phyloP scores from a whole-genome alignment of 345 rosid species.

The Mangifera indica region DNA sequence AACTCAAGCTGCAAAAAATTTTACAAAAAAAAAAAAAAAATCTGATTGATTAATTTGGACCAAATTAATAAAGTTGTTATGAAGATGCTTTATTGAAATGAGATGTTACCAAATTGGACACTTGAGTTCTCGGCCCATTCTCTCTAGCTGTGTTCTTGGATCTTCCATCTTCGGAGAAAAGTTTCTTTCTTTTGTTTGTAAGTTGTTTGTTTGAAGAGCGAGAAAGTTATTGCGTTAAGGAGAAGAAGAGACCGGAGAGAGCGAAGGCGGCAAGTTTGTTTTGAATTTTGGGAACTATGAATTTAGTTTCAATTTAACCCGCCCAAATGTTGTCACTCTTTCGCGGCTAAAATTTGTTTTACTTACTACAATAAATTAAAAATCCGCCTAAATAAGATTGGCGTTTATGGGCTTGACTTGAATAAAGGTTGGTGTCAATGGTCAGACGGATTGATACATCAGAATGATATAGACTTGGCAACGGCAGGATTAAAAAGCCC shows the following conservation, averaged over 20 bases:
- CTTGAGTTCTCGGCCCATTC: conserved; percentile 91
- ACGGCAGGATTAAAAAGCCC: too few relatives aligned
- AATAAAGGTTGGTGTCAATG: too few relatives aligned
- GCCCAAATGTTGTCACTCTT: background rate
- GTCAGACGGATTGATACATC: too few relatives aligned
- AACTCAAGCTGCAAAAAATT: conserved; percentile 63
- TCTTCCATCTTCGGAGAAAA: conserved; percentile 51
- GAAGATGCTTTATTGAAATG: background rate
- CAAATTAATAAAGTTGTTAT: background rate
- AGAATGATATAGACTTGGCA: too few relatives aligned
- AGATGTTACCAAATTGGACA: conserved; percentile 78
- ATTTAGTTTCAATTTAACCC: background rate
- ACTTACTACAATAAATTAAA: too few relatives aligned
- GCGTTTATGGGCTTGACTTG: too few relatives aligned
- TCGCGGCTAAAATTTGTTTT: background rate
- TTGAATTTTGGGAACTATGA: background rate
- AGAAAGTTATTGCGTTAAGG: background rate
- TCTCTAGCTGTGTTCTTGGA: conserved; percentile 57
- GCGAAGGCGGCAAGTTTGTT: background rate
- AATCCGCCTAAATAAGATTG: too few relatives aligned
- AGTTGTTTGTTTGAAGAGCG: background rate
- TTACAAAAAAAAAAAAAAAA: too few relatives aligned
- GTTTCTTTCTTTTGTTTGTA: background rate
- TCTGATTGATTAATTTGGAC: too few relatives aligned
- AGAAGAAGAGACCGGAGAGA: background rate